phyloP scores from a whole-genome alignment of 225 moss, liverwort and hornwort species.

The Bryum argenteum region DNA sequence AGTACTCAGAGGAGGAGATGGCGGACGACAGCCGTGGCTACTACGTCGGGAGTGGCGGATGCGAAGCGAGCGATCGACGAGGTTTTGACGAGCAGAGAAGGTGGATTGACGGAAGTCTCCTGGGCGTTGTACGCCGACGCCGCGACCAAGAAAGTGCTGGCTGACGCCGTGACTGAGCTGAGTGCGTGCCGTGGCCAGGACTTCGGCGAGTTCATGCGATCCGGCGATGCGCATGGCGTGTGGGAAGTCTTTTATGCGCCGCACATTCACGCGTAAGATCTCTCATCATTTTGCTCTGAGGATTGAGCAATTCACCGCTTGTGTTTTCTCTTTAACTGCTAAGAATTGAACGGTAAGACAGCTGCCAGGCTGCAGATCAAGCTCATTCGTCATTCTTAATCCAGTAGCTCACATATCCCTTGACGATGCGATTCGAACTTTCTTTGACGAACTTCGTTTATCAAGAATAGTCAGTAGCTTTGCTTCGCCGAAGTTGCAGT shows the following conservation, averaged over 20 bases:
- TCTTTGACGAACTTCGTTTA: not conserved
- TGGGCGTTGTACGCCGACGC: constrained; percentile 52
- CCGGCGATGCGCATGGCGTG: constrained; percentile 40
- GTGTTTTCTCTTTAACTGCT: not conserved
- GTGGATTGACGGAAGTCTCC: constrained; percentile 32
- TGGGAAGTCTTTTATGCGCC: constrained; percentile 72
- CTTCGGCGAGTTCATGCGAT: constrained; percentile 45
- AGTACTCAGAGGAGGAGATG: not conserved
- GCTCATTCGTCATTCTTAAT: not conserved
- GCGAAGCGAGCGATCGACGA: constrained; percentile 54
- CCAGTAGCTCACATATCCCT: not conserved
- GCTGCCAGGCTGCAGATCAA: not conserved
- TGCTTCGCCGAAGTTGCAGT: not conserved
- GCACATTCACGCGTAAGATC: constrained; percentile 50
- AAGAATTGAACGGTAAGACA: not conserved
- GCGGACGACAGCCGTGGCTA: constrained; percentile 29
- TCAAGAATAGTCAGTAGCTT: not conserved
- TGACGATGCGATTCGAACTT: not conserved
- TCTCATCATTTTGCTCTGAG: not conserved
- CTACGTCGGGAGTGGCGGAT: constrained; percentile 36
- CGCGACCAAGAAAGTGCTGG: constrained; percentile 37
- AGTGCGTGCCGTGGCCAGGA: constrained; percentile 41
- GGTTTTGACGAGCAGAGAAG: constrained; percentile 25
- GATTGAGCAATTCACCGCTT: not conserved
- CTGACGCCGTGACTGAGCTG: constrained; percentile 47